Base-by-base conservation (phyloP, 768 basidiomycete genomes). In the Hygrophorus pudorinus region DNA sequence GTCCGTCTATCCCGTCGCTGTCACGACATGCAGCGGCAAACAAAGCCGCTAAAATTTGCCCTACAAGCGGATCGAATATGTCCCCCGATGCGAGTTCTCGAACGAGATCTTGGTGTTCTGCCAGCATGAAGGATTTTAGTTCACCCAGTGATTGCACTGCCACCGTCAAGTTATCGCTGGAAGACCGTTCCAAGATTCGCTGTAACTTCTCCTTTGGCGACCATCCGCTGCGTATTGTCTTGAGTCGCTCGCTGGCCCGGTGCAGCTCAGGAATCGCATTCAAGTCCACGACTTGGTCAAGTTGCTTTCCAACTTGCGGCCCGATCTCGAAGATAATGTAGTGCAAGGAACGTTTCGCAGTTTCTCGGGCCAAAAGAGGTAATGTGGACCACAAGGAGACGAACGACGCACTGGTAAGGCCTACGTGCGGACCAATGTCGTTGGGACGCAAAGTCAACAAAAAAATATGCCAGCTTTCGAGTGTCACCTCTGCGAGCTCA, bases 331-430 rank as follows among this genome's bases (percentile, higher is more conserved):
- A 60, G 50, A 93, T 70, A 41, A 92, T 72, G 58, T 85, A 80
- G 30, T 78, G 63, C 42, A 98, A 65, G 8, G 78, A 81, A 40
- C 68, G 58, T 38, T 63, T 66, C 0, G 85, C 88, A 2, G 74
- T 59, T 1, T 63, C 60, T 6, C 72, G 75, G 36, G 79, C 76
- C 9, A 59, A 52, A 0, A 64, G 42, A 12, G 75, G 71, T 35
- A 98, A 76, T 1, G 59, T 64, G 2, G 70, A 56, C 96, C 96
- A 99, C 3, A 75, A 71, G 2, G 79, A 73, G 11, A 91, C 75
- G 43, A 97, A 72, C 0, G 85, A 79, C 2, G 94, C 92, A 32
- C 82, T 87, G 0, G 90, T 94, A 3, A 85, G 76, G 3, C 91
- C 90, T 38, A 93, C 73, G 55, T 91, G 81, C 2, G 87, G 79